Percentiles rank a stretch among this genome's conserved stretches.
These are phyloP conservation scores for Antrodiella citrinella DNA, from an alignment of 768 basidiomycete species.

Conservation along the genomic window DNA sequence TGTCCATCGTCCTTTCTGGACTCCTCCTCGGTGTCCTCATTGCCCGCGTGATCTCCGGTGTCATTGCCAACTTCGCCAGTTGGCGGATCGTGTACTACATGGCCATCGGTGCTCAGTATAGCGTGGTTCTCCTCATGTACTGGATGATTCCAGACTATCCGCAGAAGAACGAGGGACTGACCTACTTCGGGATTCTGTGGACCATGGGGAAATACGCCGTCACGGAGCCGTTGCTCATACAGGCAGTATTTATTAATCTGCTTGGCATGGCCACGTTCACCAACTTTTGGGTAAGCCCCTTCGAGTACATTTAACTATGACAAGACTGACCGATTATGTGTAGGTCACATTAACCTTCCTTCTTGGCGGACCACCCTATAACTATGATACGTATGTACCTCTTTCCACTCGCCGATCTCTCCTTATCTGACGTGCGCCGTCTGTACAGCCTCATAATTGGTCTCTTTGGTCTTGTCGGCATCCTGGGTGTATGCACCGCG, in stretches of 20 bases:
- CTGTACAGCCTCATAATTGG: conserved; percentile 39
- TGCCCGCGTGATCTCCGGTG: conserved; percentile 63
- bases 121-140: conserved; percentile 51
- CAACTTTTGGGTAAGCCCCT: conserved; percentile 27
- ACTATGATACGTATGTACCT: conserved; percentile 51
- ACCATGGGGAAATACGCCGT: conserved; percentile 68
- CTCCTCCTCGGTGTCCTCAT: conserved; percentile 65
- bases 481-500: conserved; percentile 52
- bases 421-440: conserved; percentile 6
- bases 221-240: conserved; percentile 70
- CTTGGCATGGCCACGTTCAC: conserved; percentile 39
- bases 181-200: conserved; percentile 56
- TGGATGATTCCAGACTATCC: conserved; percentile 71
- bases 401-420: background rate
- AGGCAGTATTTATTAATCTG: conserved; percentile 43
- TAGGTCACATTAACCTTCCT: conserved; percentile 78
- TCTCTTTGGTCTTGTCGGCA: conserved; percentile 36
- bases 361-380: conserved; percentile 62
- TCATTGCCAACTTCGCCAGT: conserved; percentile 57
- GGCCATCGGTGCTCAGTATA: conserved; percentile 55
- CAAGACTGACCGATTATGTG: conserved; percentile 30
- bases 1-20: conserved; percentile 58
- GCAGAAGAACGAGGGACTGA: conserved; percentile 52
- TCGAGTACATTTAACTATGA: conserved; percentile 3
- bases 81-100: conserved; percentile 74